Percentiles rank a stretch among this genome's conserved stretches.
phyloP scores from a whole-genome alignment of 805 yeast genomes.

The Blastobotrys robertii region DNA sequence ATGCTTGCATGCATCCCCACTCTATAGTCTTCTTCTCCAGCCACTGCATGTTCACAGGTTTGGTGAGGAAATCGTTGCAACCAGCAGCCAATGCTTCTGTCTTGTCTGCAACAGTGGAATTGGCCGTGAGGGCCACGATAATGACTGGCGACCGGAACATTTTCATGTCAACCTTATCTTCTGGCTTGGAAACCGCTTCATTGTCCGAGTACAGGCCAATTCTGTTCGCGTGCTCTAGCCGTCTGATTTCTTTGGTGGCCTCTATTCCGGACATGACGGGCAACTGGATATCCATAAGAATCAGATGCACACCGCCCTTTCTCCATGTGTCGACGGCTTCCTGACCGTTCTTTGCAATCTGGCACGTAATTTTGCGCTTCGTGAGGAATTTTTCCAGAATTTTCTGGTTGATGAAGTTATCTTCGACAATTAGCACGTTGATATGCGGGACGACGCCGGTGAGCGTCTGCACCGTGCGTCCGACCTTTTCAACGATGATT shows the following conservation, averaged over 20 bases:
- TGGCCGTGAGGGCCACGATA: slow-evolving; percentile 93
- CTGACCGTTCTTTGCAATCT: slow-evolving; percentile 84
- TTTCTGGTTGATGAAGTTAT: slow-evolving; percentile 86
- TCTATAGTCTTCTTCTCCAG: slow-evolving; percentile 78
- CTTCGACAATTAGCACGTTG: slow-evolving; percentile 90
- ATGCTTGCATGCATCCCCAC: slow-evolving; percentile 99
- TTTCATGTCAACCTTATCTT: slow-evolving; percentile 48
- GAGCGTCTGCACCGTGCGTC: not conserved
- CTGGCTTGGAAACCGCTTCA: slow-evolving; percentile 24
- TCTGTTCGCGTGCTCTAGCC: slow-evolving; percentile 68
- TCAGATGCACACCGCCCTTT: slow-evolving; percentile 87
- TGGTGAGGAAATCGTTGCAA: slow-evolving; percentile 91
- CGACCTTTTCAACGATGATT: not conserved
- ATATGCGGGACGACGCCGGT: slow-evolving; percentile 73
- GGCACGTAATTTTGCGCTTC: slow-evolving; percentile 73
- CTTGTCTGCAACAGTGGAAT: slow-evolving; percentile 74
- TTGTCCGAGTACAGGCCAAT: slow-evolving; percentile 48
- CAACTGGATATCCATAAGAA: slow-evolving; percentile 92
- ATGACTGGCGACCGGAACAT: slow-evolving; percentile 91
- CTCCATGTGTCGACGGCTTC: slow-evolving; percentile 95
- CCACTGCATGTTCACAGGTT: slow-evolving; percentile 94
- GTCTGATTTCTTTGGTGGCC: slow-evolving; percentile 84
- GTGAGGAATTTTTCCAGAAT: slow-evolving; percentile 82
- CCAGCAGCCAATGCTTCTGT: slow-evolving; percentile 93
- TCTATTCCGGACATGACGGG: slow-evolving; percentile 96